A percentile compares a stretch with the other conserved stretches of the same genome.
These are phyloP conservation scores for Takashimella tepidaria DNA, from an alignment of 1,284 basidiomycete species.

Conservation along the genomic window DNA sequence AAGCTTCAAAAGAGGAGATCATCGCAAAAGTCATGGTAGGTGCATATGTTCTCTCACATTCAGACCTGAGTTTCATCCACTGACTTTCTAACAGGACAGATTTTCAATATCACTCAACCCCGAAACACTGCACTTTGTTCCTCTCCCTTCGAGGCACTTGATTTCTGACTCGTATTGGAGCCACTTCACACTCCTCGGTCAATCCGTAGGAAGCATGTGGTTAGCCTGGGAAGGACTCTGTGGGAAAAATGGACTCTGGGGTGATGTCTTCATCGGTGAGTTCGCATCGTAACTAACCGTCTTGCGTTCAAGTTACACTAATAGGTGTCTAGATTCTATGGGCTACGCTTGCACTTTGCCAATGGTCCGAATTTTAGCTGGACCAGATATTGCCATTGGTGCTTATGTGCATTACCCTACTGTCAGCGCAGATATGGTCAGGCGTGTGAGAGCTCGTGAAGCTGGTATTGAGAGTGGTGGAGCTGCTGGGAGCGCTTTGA, in stretches of 20 bases:
- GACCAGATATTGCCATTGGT: conserved; percentile 63
- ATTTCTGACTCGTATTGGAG: conserved; percentile 82
- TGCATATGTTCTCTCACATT: conserved; percentile 1
- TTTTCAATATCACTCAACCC: conserved; percentile 75
- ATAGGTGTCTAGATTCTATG: conserved; percentile 75
- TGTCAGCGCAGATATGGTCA: conserved; percentile 90
- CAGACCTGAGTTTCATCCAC: not conserved
- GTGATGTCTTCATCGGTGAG: conserved; percentile 82
- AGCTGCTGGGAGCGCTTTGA: conserved; percentile 58
- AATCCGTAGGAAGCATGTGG: conserved; percentile 79
- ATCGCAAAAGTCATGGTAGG: conserved; percentile 73
- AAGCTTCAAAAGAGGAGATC: conserved; percentile 74
- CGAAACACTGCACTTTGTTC: conserved; percentile 66
- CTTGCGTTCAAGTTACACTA: not conserved
- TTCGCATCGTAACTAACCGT: too few relatives aligned
- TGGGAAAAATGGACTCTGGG: conserved; percentile 42
- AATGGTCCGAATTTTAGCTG: conserved; percentile 58
- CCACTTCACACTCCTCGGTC: conserved; percentile 82
- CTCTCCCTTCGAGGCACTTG: conserved; percentile 63
- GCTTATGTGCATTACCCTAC: conserved; percentile 97
- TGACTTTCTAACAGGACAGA: conserved; percentile 55
- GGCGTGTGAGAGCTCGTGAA: conserved; percentile 62
- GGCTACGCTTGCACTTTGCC: conserved; percentile 94
- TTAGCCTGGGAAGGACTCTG: conserved; percentile 66
- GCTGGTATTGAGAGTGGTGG: conserved; percentile 65